Base-by-base conservation (phyloP, 2,329 filamentous ascomycete species). In the Tolypocladium cylindrosporum region DNA sequence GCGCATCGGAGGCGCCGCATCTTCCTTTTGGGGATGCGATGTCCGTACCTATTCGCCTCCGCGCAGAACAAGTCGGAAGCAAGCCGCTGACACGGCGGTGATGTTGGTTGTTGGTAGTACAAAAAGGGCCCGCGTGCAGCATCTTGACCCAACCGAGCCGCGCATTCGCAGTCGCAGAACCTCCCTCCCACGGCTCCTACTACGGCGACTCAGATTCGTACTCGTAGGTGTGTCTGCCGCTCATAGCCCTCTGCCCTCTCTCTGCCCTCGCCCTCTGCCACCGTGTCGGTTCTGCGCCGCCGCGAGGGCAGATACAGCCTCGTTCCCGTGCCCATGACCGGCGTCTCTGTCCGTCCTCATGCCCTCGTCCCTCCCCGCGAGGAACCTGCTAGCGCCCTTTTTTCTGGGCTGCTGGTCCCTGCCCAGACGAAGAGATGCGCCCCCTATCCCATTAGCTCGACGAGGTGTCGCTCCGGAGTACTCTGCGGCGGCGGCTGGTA, bases 341-440 rank as follows among this genome's bases (percentile, higher is more conserved):
- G 10, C 27, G 14, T 14, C 43, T 50, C 45, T 19, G 24, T 5
- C 24, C 24, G 24, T 48, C 24, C 24, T 24, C 24, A 31, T 31
- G 48, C 9, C 19, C 14, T 54, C 52, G 34, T 54, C 52, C 41
- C 52, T 54, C 39, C 53, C 53, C 53, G 37, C 53, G 40, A 36
- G 40, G 39, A 55, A 42, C 24, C 24, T 55, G 53, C 53, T 55
- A 55, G 53, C 53, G 53, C 53, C 24, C 53, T 42, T 55, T 53
- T 34, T 43, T 14, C 53, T 43, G 39, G 53, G n/a, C 40, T 55
- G 53, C 53, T 34, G 53, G 53, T 55, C 53, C 53, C 39, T 54
- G 53, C 42, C 39, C 39, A 55, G 53, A 55, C 39, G 40, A 54
- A 42, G 24, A 40, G 39, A 55, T 24, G 40, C 39, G 27, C 53